Evolutionary conservation across 495 filamentous ascomycete species (phyloP), one percentile per base, ranked within the genome.

Genomic region (Amphirosellinia nigrospora): DNA sequence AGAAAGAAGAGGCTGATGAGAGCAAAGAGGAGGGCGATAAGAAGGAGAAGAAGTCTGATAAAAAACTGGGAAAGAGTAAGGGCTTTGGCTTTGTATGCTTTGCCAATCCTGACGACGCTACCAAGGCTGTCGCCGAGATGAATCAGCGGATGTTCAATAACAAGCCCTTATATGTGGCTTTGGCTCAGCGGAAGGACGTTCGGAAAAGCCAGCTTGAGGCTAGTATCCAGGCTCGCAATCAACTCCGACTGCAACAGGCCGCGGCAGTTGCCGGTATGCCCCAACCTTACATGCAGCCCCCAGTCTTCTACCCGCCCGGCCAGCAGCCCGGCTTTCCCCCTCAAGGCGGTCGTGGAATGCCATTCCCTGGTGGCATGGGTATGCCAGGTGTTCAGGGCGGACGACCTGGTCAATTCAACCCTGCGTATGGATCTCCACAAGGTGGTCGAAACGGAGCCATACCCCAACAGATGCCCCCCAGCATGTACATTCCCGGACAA

Each of bases 11-110:
- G 36, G 78, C 78, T 39, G 84, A 89, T 71, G 84, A 88, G 74
- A 82, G 84, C 69, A 84, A 85, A 69, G 85, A 85, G 43, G 86
- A 88, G 66, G 82, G 84, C 66, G 82, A 86, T 69, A 83, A 82
- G 66, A 88, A 89, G 79, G 80, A 84, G 64, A 91, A 92, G 85
- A 77, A 84, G 75, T 84, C 88, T 65, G 94, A 94, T 83, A 92
- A 90, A 83, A 83, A 86, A 66, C 85, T 97, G 36, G 96, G 96
- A 72, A 98, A 98, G 92, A 97, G 93, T 90, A 98, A 98, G 86
- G 96, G 96, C 75, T 99, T 99, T 78, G 96, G 96, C 74, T 99
- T 99, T 82, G 96, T 99, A 74, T 99, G 96, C 92, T 99, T 99
- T 87, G 94, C 90, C 87, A 97, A 96, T 87, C 94, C 96, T 58